Evolutionary conservation across 1,284 basidiomycete species (phyloP).

Genomic region (Farysia itapuensis): DNA sequence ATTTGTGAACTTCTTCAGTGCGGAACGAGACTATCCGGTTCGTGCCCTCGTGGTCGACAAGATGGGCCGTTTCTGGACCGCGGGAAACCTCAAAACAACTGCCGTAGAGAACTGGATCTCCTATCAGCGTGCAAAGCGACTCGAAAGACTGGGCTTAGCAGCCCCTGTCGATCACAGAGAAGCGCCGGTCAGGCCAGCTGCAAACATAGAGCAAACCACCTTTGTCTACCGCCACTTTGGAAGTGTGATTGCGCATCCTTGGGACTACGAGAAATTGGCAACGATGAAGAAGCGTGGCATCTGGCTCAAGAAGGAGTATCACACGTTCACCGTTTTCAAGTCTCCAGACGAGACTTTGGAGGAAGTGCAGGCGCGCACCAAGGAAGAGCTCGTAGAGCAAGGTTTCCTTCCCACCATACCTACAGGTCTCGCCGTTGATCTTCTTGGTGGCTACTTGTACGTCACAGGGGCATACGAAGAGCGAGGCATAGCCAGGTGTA

Average conservation of each 20-base stretch:
- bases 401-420: constrained; percentile 41
- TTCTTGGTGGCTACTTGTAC: constrained; percentile 18
- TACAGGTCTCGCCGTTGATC: constrained; percentile 39
- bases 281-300: constrained; percentile 22
- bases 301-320: constrained; percentile 30
- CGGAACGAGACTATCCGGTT: constrained; percentile 10
- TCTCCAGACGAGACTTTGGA: constrained; percentile 21
- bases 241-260: constrained; percentile 29
- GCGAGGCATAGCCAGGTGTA: constrained; percentile 34
- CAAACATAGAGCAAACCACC: constrained; percentile 35
- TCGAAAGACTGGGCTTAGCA: constrained; percentile 11
- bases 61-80: constrained; percentile 39
- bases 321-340: constrained; percentile 30
- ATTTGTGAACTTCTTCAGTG: constrained; percentile 34
- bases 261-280: constrained; percentile 30
- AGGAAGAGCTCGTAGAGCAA: constrained; percentile 7
- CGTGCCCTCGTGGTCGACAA: constrained; percentile 29
- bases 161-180: constrained; percentile 10
- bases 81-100: constrained; percentile 15
- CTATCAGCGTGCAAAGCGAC: constrained; percentile 12
- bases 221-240: constrained; percentile 30
- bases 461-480: constrained; percentile 45
- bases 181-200: constrained; percentile 14
- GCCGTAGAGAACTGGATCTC: constrained; percentile 26
- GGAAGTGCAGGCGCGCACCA: constrained; percentile 14